Percentiles rank a stretch among this genome's conserved stretches.
Evolutionary conservation across 1,284 basidiomycete species (phyloP).

Genomic region (Cystobasidium slooffiae): DNA sequence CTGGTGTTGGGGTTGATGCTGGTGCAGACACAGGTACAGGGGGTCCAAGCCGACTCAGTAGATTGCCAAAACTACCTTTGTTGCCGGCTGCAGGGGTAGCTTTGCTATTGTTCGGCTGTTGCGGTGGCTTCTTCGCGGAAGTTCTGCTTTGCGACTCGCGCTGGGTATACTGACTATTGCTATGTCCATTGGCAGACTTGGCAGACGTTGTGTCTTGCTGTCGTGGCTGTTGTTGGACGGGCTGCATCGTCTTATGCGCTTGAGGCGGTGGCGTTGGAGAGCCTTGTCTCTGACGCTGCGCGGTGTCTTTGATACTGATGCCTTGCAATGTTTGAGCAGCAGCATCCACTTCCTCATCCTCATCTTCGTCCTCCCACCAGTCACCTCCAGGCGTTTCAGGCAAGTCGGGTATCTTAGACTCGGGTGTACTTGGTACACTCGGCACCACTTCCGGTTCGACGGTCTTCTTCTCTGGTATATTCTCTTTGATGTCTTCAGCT

Average conservation of each 20-base stretch:
- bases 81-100: background rate
- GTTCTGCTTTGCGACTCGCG: background rate
- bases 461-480: background rate
- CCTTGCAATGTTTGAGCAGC: slow-evolving; percentile 29
- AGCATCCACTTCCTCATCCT: slow-evolving; percentile 34
- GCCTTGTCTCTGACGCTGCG: background rate
- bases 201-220: too few relatives aligned
- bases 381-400: slow-evolving; percentile 23
- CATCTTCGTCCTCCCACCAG: slow-evolving; percentile 34
- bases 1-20: too few relatives aligned
- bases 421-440: background rate
- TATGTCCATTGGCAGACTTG: background rate
- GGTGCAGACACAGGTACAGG: slow-evolving; percentile 18
- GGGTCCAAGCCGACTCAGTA: slow-evolving; percentile 11
- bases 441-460: background rate
- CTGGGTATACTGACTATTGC: background rate
- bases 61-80: background rate
- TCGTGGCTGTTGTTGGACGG: background rate
- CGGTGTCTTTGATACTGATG: slow-evolving; percentile 25
- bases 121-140: slow-evolving; percentile 3
- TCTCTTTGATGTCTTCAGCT: slow-evolving; percentile 1
- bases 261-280: slow-evolving; percentile 4
- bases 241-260: background rate
- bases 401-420: slow-evolving; percentile 26
- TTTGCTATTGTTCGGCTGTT: background rate